Evolutionary conservation across 495 filamentous ascomycete species (phyloP).

Genomic region (Neurospora africana): DNA sequence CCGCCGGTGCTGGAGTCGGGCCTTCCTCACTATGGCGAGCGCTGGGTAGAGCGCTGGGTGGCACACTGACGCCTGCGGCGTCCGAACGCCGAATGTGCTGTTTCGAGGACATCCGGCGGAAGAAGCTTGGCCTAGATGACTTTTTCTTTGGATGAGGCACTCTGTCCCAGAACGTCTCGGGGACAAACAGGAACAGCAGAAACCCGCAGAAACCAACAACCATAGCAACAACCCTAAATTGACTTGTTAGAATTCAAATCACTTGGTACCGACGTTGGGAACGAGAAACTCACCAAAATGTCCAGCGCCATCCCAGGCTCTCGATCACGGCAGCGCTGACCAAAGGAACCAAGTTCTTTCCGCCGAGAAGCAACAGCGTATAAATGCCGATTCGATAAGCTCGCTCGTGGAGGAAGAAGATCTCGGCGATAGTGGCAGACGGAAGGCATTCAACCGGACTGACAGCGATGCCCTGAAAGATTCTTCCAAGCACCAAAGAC

Average conservation of each 20-base stretch:
- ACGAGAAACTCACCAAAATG: constrained; percentile 57
- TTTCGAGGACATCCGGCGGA: constrained; percentile 32
- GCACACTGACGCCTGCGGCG: not conserved
- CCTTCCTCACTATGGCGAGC: not conserved
- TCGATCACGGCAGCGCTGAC: constrained; percentile 82
- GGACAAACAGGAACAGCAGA: constrained; percentile 81
- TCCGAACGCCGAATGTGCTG: constrained; percentile 2
- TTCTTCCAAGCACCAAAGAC: constrained; percentile 70
- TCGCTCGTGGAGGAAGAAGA: constrained; percentile 91
- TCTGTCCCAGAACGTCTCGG: constrained; percentile 95
- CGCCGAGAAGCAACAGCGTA: constrained; percentile 76
- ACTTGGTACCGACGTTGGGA: not conserved
- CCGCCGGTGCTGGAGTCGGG: constrained; percentile 8
- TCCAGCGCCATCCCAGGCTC: constrained; percentile 77
- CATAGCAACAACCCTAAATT: constrained; percentile 67
- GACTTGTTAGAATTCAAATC: constrained; percentile 13
- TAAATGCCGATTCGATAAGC: constrained; percentile 96
- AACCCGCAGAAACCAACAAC: constrained; percentile 64
- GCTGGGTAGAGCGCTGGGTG: not conserved
- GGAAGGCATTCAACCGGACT: constrained; percentile 91
- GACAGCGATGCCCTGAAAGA: constrained; percentile 81
- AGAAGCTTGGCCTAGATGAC: constrained; percentile 23
- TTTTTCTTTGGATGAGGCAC: constrained; percentile 51
- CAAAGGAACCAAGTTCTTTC: constrained; percentile 86
- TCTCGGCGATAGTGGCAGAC: constrained; percentile 90